These are phyloP conservation scores for Zoysia japonica DNA, from an alignment of 176 grass and related monocot species.

Conservation along the genomic window DNA sequence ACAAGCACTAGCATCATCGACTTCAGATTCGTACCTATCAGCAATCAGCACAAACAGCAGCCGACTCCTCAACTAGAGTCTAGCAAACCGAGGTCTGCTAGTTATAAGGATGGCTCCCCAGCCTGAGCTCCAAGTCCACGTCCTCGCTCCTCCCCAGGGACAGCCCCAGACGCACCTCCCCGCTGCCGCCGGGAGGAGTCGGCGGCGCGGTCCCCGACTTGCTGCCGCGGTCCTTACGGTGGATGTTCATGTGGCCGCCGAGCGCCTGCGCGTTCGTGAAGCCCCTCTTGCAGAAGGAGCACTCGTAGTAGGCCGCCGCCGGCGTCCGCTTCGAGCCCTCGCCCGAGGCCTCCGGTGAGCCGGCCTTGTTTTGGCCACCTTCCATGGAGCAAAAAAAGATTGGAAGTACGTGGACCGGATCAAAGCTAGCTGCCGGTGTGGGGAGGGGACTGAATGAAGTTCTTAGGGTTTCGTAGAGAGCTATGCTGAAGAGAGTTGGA, in stretches of 20 bases:
- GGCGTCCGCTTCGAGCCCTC: constrained; percentile 29
- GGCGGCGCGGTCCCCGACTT: constrained; percentile 15
- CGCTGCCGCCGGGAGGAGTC: neutral
- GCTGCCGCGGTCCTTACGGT: constrained; percentile 52
- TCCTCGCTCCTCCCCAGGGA: constrained; percentile 40
- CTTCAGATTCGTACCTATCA: constrained; percentile 15
- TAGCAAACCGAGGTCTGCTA: constrained; percentile 6
- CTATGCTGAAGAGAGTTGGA: constrained; percentile 3
- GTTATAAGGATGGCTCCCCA: constrained; percentile 46
- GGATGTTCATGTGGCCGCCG: constrained; percentile 83
- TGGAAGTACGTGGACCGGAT: neutral
- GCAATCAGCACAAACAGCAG: constrained; percentile 4
- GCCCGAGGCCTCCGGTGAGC: constrained; percentile 22
- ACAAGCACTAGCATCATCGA: neutral
- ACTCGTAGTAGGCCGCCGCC: constrained; percentile 49
- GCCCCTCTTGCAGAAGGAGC: constrained; percentile 63
- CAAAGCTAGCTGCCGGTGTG: neutral
- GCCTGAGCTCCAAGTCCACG: constrained; percentile 62
- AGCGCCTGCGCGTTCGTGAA: constrained; percentile 79
- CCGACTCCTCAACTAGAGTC: neutral
- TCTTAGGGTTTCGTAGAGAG: constrained; percentile 21
- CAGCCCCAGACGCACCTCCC: constrained; percentile 36
- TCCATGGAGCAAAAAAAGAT: constrained; percentile 14
- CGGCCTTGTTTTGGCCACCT: constrained; percentile 18
- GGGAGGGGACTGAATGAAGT: neutral